Base-by-base conservation (phyloP, 169 alveolate genomes). In the Plasmodium vivax region DNA sequence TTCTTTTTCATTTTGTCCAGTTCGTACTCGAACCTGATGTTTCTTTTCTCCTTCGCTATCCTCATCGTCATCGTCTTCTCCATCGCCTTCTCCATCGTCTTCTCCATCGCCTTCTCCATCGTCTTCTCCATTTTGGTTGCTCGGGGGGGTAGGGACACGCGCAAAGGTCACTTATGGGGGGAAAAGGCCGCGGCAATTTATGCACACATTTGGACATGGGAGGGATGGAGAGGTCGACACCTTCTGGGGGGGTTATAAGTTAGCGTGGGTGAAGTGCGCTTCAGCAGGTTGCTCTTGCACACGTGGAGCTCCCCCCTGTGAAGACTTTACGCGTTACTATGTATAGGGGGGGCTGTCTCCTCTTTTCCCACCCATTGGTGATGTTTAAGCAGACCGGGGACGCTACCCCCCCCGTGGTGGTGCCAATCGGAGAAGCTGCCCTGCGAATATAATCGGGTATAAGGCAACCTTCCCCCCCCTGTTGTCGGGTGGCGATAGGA, bases 1-100 rank as follows among this genome's bases (percentile, higher is more conserved):
- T 81, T 91, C 32, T 91, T 91, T 82, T 73, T 81, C 45, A 91
- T 16, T 30, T 91, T 91, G 32, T 91, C 95, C 51, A 91, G 75
- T 30, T 91, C 95, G 58, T 72, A 82, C 56, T 91, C 95, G 45
- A 82, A 91, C 16, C 95, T 88, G 32, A 62, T 91, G 54, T 91
- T 91, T 68, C 95, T 62, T 82, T 82, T 45, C 74, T 91, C 92
- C 34, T 81, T 82, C 8, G 32, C 12, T n/a, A 91, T 91, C 74
- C 82, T 36, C 95, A 91, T 91, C 38, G 27, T 23, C 27, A 23
- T 23, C 27, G 27, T 23, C 27, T 23, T 23, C 27, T 23, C 27
- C 27, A 23, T 23, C 27, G 27, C 27, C 27, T 23, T 23, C 27
- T 23, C 27, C 27, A 23, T 23, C 27, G 27, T 23, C 27, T 23